Conservation (phyloP, 257 asterid genomes). For the Cinchona pubescens region DNA sequence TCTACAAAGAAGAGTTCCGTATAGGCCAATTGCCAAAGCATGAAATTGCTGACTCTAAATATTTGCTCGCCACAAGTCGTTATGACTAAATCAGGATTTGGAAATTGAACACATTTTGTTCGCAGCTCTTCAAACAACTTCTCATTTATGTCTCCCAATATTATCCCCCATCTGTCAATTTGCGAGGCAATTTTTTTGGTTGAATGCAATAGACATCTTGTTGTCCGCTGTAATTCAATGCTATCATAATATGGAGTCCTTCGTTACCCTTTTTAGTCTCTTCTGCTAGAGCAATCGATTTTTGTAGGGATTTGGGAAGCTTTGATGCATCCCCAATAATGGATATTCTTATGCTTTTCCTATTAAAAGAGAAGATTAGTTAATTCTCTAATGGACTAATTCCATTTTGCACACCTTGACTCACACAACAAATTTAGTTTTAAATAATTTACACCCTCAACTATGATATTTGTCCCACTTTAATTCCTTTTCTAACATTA, state of each 20-base stretch:
- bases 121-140: slow-evolving; percentile 9
- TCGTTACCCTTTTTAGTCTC: slow-evolving; percentile 14
- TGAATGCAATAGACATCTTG: slow-evolving; percentile 29
- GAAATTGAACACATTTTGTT: slow-evolving; percentile 12
- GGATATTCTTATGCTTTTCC: slow-evolving; percentile 6
- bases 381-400: too few relatives aligned
- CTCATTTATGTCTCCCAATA: background rate
- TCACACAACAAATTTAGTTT: too few relatives aligned
- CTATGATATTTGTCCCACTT: too few relatives aligned
- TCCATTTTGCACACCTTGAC: too few relatives aligned
- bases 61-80: slow-evolving; percentile 34
- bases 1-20: slow-evolving; percentile 20
- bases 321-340: slow-evolving; percentile 21
- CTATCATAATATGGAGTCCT: slow-evolving; percentile 21
- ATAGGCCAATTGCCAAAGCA: slow-evolving; percentile 41
- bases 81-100: slow-evolving; percentile 34
- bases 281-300: background rate
- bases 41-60: slow-evolving; percentile 36
- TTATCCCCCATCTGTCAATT: slow-evolving; percentile 17
- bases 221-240: slow-evolving; percentile 25
- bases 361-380: background rate
- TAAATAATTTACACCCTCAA: too few relatives aligned
- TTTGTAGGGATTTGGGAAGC: slow-evolving; percentile 9
- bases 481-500: too few relatives aligned
- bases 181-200: slow-evolving; percentile 24